phyloP scores from a whole-genome alignment of 1,284 basidiomycete species.

The Cystobasidium sp. region DNA sequence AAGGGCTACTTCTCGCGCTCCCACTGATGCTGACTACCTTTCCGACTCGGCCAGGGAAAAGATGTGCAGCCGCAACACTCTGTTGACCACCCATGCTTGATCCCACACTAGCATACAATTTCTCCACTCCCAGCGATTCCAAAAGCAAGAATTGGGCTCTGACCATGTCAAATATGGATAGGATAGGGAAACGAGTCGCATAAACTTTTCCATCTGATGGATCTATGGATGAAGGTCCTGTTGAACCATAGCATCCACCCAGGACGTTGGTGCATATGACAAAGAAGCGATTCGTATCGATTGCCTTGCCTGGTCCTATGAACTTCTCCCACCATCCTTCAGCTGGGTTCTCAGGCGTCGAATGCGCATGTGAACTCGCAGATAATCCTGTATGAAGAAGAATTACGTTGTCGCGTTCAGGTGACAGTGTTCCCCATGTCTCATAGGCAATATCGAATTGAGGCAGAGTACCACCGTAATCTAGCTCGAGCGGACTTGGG shows the following conservation, averaged over 20 bases:
- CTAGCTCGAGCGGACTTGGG: slow-evolving; percentile 69
- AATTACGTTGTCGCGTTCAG: slow-evolving; percentile 81
- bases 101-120: slow-evolving; percentile 89
- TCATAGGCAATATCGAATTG: slow-evolving; percentile 91
- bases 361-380: slow-evolving; percentile 93
- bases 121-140: slow-evolving; percentile 80
- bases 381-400: slow-evolving; percentile 96
- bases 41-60: slow-evolving; percentile 84
- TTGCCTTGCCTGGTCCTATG: slow-evolving; percentile 88
- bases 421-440: slow-evolving; percentile 90
- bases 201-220: slow-evolving; percentile 71
- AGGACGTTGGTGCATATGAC: slow-evolving; percentile 96
- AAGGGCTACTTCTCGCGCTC: slow-evolving; percentile 85
- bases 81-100: slow-evolving; percentile 98
- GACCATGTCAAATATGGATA: slow-evolving; percentile 95
- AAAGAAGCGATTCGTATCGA: slow-evolving; percentile 92
- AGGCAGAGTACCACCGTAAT: slow-evolving; percentile 71
- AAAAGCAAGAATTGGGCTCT: slow-evolving; percentile 86
- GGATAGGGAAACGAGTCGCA: slow-evolving; percentile 86
- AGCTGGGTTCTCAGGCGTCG: slow-evolving; percentile 74
- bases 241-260: slow-evolving; percentile 96
- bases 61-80: slow-evolving; percentile 90
- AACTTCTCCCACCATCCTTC: slow-evolving; percentile 99
- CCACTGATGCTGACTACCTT: slow-evolving; percentile 93
- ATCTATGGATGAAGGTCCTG: slow-evolving; percentile 83